These are phyloP conservation scores for Allomyces macrogynus DNA, from an alignment of 192 early-diverging fungal genomes.

Conservation along the genomic window DNA sequence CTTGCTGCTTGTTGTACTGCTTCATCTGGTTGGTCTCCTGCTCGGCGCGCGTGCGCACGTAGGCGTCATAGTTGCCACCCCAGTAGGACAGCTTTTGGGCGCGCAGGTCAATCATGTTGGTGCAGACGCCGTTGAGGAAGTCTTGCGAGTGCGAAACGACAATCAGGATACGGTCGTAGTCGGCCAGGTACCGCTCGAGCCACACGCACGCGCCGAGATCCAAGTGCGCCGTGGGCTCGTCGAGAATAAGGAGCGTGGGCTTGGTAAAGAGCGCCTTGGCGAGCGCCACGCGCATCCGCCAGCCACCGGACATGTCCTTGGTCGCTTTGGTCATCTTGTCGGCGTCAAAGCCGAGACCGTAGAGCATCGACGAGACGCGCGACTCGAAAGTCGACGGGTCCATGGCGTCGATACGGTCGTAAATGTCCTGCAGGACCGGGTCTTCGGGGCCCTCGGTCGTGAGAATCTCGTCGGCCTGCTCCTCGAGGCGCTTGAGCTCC, in stretches of 20 bases:
- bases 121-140: conserved; percentile 85
- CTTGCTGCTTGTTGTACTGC: conserved; percentile 97
- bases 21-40: conserved; percentile 97
- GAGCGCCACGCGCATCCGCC: conserved; percentile 97
- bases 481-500: conserved; percentile 81
- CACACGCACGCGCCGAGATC: conserved; percentile 81
- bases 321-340: conserved; percentile 77
- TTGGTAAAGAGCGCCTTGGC: conserved; percentile 84
- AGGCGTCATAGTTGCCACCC: conserved; percentile 92
- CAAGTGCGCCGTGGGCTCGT: conserved; percentile 74
- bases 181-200: conserved; percentile 58
- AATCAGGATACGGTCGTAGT: conserved; percentile 66
- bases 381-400: conserved; percentile 86
- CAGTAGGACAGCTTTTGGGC: conserved; percentile 85
- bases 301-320: conserved; percentile 96
- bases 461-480: conserved; percentile 75
- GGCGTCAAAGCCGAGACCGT: conserved; percentile 84
- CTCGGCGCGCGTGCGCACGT: conserved; percentile 84
- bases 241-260: conserved; percentile 54
- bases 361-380: conserved; percentile 69
- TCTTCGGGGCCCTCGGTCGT: conserved; percentile 62
- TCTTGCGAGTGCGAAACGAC: conserved; percentile 88
- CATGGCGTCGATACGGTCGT: conserved; percentile 86
- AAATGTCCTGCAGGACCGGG: conserved; percentile 74
- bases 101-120: conserved; percentile 86